These are phyloP conservation scores for Globisporangium nunn DNA, from an alignment of 352 stramenopile species.

Conservation along the genomic window DNA sequence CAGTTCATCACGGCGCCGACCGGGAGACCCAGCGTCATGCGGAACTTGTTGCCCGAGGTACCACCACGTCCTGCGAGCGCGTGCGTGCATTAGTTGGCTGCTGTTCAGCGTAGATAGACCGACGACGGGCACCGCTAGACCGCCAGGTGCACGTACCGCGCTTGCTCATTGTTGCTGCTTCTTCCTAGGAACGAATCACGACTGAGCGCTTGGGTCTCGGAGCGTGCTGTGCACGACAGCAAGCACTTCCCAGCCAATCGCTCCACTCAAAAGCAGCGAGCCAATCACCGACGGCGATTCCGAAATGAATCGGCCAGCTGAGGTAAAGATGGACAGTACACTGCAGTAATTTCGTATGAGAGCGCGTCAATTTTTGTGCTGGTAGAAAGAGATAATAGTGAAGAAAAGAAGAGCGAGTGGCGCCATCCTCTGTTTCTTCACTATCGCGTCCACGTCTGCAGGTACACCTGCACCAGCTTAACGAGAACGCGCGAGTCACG, in stretches of 20 bases:
- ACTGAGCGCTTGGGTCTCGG: conserved; percentile 23
- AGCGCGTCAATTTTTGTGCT: neutral
- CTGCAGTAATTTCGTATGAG: neutral
- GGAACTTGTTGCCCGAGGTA: conserved; percentile 98
- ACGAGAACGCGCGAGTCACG: too few relatives aligned
- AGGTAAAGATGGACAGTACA: neutral
- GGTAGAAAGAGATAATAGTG: too few relatives aligned
- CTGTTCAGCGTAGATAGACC: neutral
- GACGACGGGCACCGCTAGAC: neutral
- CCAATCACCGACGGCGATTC: neutral
- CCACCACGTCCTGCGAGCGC: conserved; percentile 85
- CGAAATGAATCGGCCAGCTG: neutral
- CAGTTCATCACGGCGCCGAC: conserved; percentile 99
- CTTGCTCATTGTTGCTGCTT: conserved; percentile 81
- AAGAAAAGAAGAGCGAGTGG: too few relatives aligned
- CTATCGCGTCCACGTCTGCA: neutral
- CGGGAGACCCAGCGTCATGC: conserved; percentile 98
- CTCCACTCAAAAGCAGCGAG: neutral
- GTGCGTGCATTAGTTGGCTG: too few relatives aligned
- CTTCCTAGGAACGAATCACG: conserved; percentile 85
- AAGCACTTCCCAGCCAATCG: conserved; percentile 19
- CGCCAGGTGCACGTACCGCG: conserved; percentile 32
- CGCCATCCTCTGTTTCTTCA: neutral
- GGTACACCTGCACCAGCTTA: too few relatives aligned
- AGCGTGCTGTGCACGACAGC: neutral